Percentiles rank a stretch among this genome's conserved stretches.
phyloP scores from a whole-genome alignment of 495 filamentous ascomycete species.

The Immersiella caudata region DNA sequence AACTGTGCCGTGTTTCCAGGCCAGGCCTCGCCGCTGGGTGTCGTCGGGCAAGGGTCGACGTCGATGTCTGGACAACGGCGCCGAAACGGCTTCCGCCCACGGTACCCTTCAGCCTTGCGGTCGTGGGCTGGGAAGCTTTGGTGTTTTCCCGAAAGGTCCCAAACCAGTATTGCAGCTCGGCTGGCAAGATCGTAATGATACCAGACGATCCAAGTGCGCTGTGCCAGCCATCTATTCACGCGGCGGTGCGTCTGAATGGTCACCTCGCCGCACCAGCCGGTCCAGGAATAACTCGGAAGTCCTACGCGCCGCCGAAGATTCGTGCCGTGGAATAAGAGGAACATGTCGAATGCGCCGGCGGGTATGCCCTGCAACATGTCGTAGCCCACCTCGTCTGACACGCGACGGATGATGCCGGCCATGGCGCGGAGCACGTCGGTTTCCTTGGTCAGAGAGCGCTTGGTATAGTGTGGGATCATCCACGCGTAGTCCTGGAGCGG shows the following conservation, averaged over 20 bases:
- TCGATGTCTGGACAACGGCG: neutral
- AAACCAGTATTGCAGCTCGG: slow-evolving; percentile 12
- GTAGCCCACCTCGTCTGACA: slow-evolving; percentile 17
- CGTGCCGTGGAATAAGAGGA: slow-evolving; percentile 17
- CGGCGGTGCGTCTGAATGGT: neutral
- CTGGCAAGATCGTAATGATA: slow-evolving; percentile 17
- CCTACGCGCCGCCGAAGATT: slow-evolving; percentile 20
- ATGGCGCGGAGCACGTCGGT: slow-evolving; percentile 20
- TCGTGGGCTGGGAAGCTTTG: slow-evolving; percentile 2
- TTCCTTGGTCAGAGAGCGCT: slow-evolving; percentile 19
- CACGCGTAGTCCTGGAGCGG: slow-evolving; percentile 1
- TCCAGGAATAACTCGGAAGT: slow-evolving; percentile 28
- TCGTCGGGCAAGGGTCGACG: neutral
- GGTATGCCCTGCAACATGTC: slow-evolving; percentile 25
- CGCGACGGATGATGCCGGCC: slow-evolving; percentile 19
- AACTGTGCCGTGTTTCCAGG: neutral
- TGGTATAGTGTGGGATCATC: slow-evolving; percentile 18
- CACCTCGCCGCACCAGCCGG: slow-evolving; percentile 21
- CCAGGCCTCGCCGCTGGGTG: neutral
- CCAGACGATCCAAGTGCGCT: slow-evolving; percentile 29
- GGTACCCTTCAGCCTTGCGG: slow-evolving; percentile 2
- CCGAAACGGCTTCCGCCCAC: slow-evolving; percentile 4
- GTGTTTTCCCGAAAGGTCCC: slow-evolving; percentile 22
- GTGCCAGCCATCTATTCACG: slow-evolving; percentile 16
- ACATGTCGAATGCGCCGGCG: slow-evolving; percentile 16